Base-by-base conservation (phyloP, 129 eudicot species). In the Centella asiatica region DNA sequence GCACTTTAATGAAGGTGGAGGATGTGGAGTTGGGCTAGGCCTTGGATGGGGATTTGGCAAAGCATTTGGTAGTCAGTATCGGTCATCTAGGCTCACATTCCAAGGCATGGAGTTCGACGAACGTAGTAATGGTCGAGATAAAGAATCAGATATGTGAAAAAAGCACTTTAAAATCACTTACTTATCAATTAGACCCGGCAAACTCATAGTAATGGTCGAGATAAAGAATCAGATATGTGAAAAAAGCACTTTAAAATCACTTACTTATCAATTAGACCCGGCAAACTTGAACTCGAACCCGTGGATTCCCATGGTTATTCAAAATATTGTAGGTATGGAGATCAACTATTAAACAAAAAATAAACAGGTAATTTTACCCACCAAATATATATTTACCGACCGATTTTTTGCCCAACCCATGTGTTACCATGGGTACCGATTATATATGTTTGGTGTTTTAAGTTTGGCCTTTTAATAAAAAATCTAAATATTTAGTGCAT, bases 11-110 rank as follows among this genome's bases (percentile, higher is more conserved):
- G 51, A 68, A 87, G 95, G 96, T 56, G 96, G 96, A 63, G 96
- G 96, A 28, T 88, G 96, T 77, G 96, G 96, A 57, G 80, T 88
- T 39, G 96, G 96, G 64, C 34, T 88, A 24, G 96, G 96, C 65
- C 94, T 88, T 55, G 96, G 96, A 69, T 88, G 96, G 96, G 96
- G 96, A 39, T 88, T 88, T 23, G 96, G 96, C 55, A 33, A 82
- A 2, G 96, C 80, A 64, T 84, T 73, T 70, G 96, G 96, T 47
- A 76, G 96, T 63, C 75, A 72, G 46, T 88, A 88, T 57, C 80
- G 88, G n/a, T 72, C 74, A 42, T 84, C 96, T 10, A 64, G 65
- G 24, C 78, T 88, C 45, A 62, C 77, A 60, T 88, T 84, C 66
- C 84, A 84, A 63, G 96, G 96, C 27, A 57, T 72, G 1, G 94